These are phyloP conservation scores for Coemansia sp. DNA, from an alignment of 192 early-diverging fungal genomes.

Conservation along the genomic window DNA sequence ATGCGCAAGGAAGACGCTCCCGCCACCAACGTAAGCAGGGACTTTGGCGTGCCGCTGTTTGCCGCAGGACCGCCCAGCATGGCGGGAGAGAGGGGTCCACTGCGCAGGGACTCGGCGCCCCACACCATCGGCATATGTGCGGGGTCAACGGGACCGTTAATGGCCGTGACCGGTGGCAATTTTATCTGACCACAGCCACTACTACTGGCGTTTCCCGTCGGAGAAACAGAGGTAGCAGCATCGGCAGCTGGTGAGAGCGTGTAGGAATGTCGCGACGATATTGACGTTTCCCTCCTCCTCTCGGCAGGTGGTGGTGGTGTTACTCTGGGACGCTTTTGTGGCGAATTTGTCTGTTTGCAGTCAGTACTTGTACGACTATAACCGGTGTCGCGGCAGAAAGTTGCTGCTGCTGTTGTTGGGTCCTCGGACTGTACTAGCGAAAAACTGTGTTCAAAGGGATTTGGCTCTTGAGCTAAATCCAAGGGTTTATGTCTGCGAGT, in stretches of 20 bases:
- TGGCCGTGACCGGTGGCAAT: slow-evolving; percentile 74
- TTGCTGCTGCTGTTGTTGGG: slow-evolving; percentile 1
- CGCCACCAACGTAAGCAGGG: neutral
- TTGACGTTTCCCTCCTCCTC: neutral
- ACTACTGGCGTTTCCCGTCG: neutral
- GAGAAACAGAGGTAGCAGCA: neutral
- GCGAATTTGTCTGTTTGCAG: neutral
- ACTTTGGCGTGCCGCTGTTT: slow-evolving; percentile 11
- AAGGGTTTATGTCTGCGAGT: slow-evolving; percentile 33
- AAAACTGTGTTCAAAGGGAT: slow-evolving; percentile 89
- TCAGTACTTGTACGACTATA: neutral
- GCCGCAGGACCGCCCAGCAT: slow-evolving; percentile 70
- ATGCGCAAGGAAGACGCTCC: slow-evolving; percentile 8
- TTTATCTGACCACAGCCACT: neutral
- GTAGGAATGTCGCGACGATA: neutral
- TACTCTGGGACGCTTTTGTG: neutral
- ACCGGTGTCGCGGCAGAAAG: neutral
- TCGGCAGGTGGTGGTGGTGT: too few species aligned
- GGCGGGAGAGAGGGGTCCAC: slow-evolving; percentile 75
- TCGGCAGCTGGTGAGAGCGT: neutral
- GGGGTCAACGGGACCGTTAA: slow-evolving; percentile 59
- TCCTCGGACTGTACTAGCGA: slow-evolving; percentile 44
- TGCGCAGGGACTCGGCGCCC: slow-evolving; percentile 66
- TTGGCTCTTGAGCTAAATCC: slow-evolving; percentile 83
- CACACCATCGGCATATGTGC: slow-evolving; percentile 50